phyloP scores from a whole-genome alignment of 2,329 filamentous ascomycete genomes.

The Xylaria sp. region DNA sequence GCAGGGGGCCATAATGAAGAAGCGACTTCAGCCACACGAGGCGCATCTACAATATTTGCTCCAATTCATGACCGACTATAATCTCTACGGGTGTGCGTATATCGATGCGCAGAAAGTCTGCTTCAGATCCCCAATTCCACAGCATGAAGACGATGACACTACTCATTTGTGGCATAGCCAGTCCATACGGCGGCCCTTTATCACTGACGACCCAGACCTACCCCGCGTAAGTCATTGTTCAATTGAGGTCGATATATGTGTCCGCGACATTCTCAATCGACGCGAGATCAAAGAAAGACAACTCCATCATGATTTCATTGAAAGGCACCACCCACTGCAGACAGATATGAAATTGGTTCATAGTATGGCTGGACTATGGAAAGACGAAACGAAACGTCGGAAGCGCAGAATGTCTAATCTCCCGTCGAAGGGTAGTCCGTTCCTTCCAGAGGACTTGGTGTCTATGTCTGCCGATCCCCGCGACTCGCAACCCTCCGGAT shows the following conservation, averaged over 20 bases:
- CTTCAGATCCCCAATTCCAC: constrained; percentile 82
- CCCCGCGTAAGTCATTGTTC: constrained; percentile 88
- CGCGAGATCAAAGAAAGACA: constrained; percentile 77
- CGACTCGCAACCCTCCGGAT: constrained; percentile 77
- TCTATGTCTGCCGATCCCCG: constrained; percentile 89
- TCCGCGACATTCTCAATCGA: constrained; percentile 88
- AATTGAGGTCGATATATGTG: constrained; percentile 88
- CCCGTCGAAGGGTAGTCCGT: constrained; percentile 76
- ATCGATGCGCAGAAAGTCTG: constrained; percentile 76
- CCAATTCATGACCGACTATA: constrained; percentile 99
- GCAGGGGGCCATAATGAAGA: constrained; percentile 87
- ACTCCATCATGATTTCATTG: constrained; percentile 88
- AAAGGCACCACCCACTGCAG: constrained; percentile 72
- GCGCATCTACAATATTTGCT: constrained; percentile 91
- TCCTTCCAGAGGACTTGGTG: constrained; percentile 81
- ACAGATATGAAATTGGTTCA: constrained; percentile 84
- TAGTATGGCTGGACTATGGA: constrained; percentile 95
- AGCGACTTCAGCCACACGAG: constrained; percentile 89
- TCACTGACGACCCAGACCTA: constrained; percentile 72
- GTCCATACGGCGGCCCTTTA: constrained; percentile 69
- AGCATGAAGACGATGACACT: constrained; percentile 69
- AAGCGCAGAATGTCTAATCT: constrained; percentile 75
- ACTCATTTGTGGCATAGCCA: constrained; percentile 83
- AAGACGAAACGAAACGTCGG: constrained; percentile 84
- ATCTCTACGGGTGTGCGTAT: constrained; percentile 92